Evolutionary conservation across 2,329 filamentous ascomycete genomes (phyloP), one percentile per base, ranked within the genome.

Genomic region (Phaeosphaeriaceae sp.): DNA sequence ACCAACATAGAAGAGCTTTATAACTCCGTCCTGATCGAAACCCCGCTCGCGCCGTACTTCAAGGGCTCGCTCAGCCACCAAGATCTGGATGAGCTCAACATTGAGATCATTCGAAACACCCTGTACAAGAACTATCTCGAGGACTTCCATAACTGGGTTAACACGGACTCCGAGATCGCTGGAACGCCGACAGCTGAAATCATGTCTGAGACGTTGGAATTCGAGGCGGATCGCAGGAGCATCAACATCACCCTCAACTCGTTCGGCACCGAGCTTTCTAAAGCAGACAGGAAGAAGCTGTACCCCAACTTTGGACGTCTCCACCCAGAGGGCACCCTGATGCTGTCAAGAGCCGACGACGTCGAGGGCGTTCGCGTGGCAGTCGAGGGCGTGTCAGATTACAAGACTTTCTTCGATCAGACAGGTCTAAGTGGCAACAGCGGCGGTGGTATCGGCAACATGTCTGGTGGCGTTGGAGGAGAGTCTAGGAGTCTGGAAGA

Each of bases 201-300:
- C 76, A 99, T 99, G 95, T 89, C 90, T 7, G 94, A 98, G 81
- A 91, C 97, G 51, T 84, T 99, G 49, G 91, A 97, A 75, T 99
- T 99, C 70, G 95, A 99, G 82, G 95, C 96, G 22, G 95, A 99
- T 76, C 88, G 95, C 67, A 88, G 95, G 76, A 92, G 93, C 71
- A 99, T 99, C 84, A 99, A 99, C 82, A 99, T 99, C 78, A 99
- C 95, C 1, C 87, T 99, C 70, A 99, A 99, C 84, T 97, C 93
- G 0, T 98, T 99, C 71, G 95, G 95, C 63, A 99, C 96, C 9
- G 95, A 99, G 78, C 85, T 99, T 50, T 90, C 89, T 71, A 99
- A 99, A 86, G 86, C 87, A 45, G 95, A 98, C 76, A 89, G 95
- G 70, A 96, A 91, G 82, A 99, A 97, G 85, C 85, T 99, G 48